Conservation (phyloP, 176 grass and related monocot species). For the Carex parvula region DNA sequence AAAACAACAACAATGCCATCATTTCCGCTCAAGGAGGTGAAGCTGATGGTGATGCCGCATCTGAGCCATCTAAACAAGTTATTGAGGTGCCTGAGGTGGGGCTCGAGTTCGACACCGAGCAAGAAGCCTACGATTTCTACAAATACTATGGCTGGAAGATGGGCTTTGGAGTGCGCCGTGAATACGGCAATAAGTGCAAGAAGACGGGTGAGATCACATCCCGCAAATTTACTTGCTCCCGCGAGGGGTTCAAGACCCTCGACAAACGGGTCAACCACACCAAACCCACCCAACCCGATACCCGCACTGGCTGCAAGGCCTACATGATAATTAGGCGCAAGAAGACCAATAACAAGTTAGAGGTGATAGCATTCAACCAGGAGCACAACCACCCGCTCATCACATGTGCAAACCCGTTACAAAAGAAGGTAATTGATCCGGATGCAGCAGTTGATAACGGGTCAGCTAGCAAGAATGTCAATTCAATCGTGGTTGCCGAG, state of each 20-base stretch:
- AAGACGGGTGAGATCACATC: slow-evolving; percentile 57
- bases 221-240: slow-evolving; percentile 52
- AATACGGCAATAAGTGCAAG: slow-evolving; percentile 48
- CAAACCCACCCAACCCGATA: slow-evolving; percentile 29
- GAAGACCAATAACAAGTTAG: slow-evolving; percentile 32
- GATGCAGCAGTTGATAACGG: slow-evolving; percentile 20
- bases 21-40: not conserved
- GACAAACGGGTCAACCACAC: slow-evolving; percentile 35
- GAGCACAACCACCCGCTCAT: slow-evolving; percentile 57
- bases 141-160: slow-evolving; percentile 48
- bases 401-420: slow-evolving; percentile 28
- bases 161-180: slow-evolving; percentile 49
- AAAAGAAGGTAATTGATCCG: slow-evolving; percentile 18
- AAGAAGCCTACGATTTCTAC: slow-evolving; percentile 56
- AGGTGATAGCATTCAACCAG: slow-evolving; percentile 41
- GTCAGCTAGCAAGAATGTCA: not conserved
- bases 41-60: not conserved
- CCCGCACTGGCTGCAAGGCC: slow-evolving; percentile 53
- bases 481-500: slow-evolving; percentile 6
- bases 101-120: slow-evolving; percentile 48
- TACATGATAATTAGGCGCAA: slow-evolving; percentile 46
- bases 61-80: slow-evolving; percentile 16
- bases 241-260: slow-evolving; percentile 32
- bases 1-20: not conserved
- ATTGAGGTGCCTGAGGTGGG: slow-evolving; percentile 42